These are phyloP conservation scores for Cryphonectria radicalis DNA, from an alignment of 2,329 filamentous ascomycete species.

Conservation along the genomic window DNA sequence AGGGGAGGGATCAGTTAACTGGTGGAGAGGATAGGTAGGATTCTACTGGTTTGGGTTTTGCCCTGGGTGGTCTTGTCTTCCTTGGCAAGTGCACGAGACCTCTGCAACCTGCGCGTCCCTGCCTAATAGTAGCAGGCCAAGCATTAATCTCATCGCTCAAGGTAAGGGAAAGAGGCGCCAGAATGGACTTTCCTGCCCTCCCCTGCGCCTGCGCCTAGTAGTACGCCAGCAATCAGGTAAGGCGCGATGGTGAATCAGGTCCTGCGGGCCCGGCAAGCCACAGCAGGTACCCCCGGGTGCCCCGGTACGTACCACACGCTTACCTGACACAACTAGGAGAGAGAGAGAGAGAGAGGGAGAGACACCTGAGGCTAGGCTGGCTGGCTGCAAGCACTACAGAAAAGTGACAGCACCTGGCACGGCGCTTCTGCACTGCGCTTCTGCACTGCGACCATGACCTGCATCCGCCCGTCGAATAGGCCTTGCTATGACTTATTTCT, in stretches of 20 bases:
- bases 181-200: background rate
- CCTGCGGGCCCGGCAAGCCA: background rate
- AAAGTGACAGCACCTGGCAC: background rate
- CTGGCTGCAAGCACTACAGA: background rate
- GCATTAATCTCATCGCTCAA: background rate
- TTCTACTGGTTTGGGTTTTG: background rate
- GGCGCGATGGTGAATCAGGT: background rate
- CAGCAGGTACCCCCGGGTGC: background rate
- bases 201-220: background rate
- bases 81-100: background rate
- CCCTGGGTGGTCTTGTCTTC: background rate
- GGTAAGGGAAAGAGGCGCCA: background rate
- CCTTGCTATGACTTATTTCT: slow-evolving; percentile 7
- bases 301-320: background rate
- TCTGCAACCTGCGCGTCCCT: background rate
- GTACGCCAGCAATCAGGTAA: background rate
- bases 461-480: background rate
- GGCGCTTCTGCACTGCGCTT: background rate
- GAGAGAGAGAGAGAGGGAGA: too few relatives aligned
- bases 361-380: background rate
- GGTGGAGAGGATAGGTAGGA: background rate
- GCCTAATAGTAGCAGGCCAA: background rate
- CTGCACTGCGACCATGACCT: slow-evolving; percentile 8
- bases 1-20: too few relatives aligned
- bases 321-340: too few relatives aligned